phyloP scores from a whole-genome alignment of 352 stramenopile genomes.

The Globisporangium paddicum region DNA sequence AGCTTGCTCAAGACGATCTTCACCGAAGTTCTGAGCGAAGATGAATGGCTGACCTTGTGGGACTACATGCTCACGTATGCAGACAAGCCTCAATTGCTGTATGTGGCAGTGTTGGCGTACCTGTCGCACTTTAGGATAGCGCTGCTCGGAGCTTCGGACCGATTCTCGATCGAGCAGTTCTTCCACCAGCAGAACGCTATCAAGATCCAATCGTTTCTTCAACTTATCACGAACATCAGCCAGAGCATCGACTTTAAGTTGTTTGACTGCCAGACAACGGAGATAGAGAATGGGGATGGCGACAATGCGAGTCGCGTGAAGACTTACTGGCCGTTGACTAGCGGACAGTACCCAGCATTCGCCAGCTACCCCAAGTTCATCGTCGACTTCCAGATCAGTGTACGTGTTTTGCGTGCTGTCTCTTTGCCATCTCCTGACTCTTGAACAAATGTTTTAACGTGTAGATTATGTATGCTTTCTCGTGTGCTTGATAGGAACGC shows the following conservation, averaged over 20 bases:
- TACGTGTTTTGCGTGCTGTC: constrained; percentile 25
- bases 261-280: constrained; percentile 13
- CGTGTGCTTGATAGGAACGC: constrained; percentile 41
- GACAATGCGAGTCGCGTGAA: neutral
- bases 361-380: constrained; percentile 72
- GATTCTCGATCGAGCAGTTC: constrained; percentile 74
- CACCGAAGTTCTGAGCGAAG: constrained; percentile 83
- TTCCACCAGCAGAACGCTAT: constrained; percentile 85
- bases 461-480: neutral
- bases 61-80: constrained; percentile 81
- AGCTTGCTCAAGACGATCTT: constrained; percentile 86
- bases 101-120: constrained; percentile 67
- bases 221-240: constrained; percentile 56
- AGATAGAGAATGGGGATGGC: neutral
- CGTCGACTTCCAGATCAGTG: constrained; percentile 81
- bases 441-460: neutral
- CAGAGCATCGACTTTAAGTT: constrained; percentile 31
- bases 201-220: constrained; percentile 65
- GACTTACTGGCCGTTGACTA: constrained; percentile 54
- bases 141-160: constrained; percentile 46
- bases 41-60: constrained; percentile 88
- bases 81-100: constrained; percentile 58
- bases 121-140: constrained; percentile 63
- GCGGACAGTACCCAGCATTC: constrained; percentile 78
- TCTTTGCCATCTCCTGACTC: neutral